Evolutionary conservation across 1,139 yeast genomes (phyloP).

Genomic region (Debaryomycetaceae sp.): DNA sequence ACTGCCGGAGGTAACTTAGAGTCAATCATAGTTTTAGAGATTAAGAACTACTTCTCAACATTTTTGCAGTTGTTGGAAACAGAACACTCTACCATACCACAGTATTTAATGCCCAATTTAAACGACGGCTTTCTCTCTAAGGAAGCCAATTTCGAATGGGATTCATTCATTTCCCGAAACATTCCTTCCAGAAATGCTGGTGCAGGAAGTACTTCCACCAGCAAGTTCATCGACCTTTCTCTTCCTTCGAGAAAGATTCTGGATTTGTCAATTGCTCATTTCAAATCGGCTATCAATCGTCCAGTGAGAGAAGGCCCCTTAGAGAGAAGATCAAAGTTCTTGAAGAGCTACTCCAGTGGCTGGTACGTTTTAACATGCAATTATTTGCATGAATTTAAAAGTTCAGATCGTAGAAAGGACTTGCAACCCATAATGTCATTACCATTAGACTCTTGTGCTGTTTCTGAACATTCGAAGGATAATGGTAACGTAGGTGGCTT

Average conservation of each 20-base stretch:
- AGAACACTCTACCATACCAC: slow-evolving; percentile 67
- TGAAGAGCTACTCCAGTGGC: slow-evolving; percentile 84
- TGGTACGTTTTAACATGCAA: slow-evolving; percentile 91
- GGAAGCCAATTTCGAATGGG: slow-evolving; percentile 87
- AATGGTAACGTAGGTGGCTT: slow-evolving; percentile 56
- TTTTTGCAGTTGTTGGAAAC: slow-evolving; percentile 67
- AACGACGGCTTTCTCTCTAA: slow-evolving; percentile 72
- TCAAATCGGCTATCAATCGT: slow-evolving; percentile 64
- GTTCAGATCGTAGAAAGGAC: slow-evolving; percentile 78
- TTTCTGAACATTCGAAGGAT: slow-evolving; percentile 76
- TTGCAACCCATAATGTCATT: slow-evolving; percentile 86
- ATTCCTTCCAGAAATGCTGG: slow-evolving; percentile 33
- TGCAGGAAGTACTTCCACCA: slow-evolving; percentile 23
- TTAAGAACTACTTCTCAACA: slow-evolving; percentile 73
- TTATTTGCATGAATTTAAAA: slow-evolving; percentile 85
- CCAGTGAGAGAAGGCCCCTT: slow-evolving; percentile 77
- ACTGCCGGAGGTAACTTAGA: slow-evolving; percentile 87
- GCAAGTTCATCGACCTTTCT: slow-evolving; percentile 72
- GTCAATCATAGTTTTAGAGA: slow-evolving; percentile 78
- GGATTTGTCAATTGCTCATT: slow-evolving; percentile 64
- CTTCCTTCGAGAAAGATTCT: slow-evolving; percentile 65
- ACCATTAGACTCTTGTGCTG: slow-evolving; percentile 74
- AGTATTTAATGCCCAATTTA: slow-evolving; percentile 61
- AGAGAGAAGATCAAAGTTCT: slow-evolving; percentile 86
- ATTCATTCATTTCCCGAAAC: slow-evolving; percentile 70